A percentile compares a stretch with the other conserved stretches of the same genome.
Conservation (phyloP, 495 filamentous ascomycete species). For the Neurospora sp. region DNA sequence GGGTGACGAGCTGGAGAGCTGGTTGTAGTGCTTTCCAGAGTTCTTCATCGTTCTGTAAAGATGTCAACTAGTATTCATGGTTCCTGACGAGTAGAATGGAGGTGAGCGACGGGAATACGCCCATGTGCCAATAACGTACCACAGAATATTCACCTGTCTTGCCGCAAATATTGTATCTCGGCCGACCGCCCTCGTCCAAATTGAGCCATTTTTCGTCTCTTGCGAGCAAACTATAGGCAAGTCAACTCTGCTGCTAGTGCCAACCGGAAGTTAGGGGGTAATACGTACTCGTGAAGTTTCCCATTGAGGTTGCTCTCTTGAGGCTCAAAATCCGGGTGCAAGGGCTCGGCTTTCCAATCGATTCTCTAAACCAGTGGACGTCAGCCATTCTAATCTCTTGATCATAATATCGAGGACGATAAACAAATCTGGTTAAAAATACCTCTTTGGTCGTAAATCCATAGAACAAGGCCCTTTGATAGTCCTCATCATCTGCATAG, state of each 20-base stretch:
- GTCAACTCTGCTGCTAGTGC: not conserved
- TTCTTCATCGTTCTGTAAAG: slow-evolving; percentile 10
- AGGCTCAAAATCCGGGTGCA: slow-evolving; percentile 6
- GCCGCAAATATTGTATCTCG: slow-evolving; percentile 20
- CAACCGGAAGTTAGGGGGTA: too few species aligned
- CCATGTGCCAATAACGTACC: slow-evolving; percentile 6
- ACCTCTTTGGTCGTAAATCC: slow-evolving; percentile 26
- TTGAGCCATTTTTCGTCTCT: slow-evolving; percentile 1
- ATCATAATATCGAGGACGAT: not conserved
- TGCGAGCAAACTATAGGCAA: not conserved
- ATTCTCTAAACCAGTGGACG: slow-evolving; percentile 2
- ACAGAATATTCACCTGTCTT: slow-evolving; percentile 12
- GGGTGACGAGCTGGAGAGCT: slow-evolving; percentile 18
- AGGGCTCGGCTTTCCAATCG: slow-evolving; percentile 2
- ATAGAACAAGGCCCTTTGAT: slow-evolving; percentile 17
- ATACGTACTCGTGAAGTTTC: slow-evolving; percentile 11
- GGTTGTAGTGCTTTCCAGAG: slow-evolving; percentile 28
- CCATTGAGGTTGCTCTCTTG: slow-evolving; percentile 10
- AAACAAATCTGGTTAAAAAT: not conserved
- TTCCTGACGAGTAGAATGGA: not conserved
- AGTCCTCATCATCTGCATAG: slow-evolving; percentile 19
- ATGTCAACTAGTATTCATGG: not conserved
- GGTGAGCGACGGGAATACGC: not conserved
- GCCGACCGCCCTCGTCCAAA: slow-evolving; percentile 4
- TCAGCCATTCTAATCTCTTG: not conserved